Evolutionary conservation across 257 asterid species (phyloP), one percentile per base, ranked within the genome.

Genomic region (Solanum pimpinellifolium): DNA sequence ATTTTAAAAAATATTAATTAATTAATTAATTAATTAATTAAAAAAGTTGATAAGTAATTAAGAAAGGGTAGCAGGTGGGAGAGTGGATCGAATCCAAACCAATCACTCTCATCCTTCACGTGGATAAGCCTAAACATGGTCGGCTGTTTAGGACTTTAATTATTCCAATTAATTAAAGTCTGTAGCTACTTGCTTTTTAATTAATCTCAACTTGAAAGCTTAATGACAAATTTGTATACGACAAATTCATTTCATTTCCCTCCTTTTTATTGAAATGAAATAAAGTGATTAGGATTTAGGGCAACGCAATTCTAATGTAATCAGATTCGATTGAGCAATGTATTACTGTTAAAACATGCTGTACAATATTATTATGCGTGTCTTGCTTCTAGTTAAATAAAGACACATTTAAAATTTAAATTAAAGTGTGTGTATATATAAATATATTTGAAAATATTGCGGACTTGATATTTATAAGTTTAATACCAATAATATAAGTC

Each of bases 61-160:
- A 52, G 11, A 80, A 86, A 73, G 49, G 86, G 84, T 35, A 41
- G 88, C 42, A 75, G 86, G 52, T 82, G 68, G 74, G 66, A 72
- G n/a, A 77, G 82, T 60, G 69, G 69, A 60, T 85, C 70, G 87
- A 90, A 77, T 87, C 91, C 90, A 81, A 83, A 88, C 35, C 90
- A 56, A 87, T 88, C 90, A 62, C 49, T 46, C 56, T 84, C 89
- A 90, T 90, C 92, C 46, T 86, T 86, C 91, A 90, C 92, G 88
- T 90, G 92, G 90, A 70, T 80, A 27, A 87, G 86, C 90, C 91
- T 87, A 66, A 86, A 80, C 49, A 73, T 88, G 91, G 92, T 90
- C 91, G 92, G 92, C 91, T 90, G 85, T 85, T 90, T 88, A 84
- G 39, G 56, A 88, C 52, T 86, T 90, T 86, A 88, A 90, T 77